phyloP scores from a whole-genome alignment of 257 asterid species.

The Solanum chmielewskii region DNA sequence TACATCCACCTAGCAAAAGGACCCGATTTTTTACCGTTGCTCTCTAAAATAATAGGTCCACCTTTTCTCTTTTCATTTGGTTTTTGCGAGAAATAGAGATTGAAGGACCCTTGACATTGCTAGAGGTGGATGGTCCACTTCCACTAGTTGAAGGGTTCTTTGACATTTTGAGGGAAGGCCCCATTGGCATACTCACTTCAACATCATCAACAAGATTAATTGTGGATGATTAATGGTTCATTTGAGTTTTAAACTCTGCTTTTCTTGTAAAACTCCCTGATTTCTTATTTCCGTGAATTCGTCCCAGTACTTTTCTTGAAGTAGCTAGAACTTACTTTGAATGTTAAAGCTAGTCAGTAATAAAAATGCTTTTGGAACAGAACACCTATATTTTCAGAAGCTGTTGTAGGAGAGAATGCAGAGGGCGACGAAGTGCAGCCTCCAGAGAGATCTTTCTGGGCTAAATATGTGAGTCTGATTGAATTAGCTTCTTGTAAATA shows the following conservation, averaged over 20 bases:
- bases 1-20: neutral
- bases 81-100: neutral
- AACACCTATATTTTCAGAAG: conserved; percentile 79
- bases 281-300: neutral
- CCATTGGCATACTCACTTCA: neutral
- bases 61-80: neutral
- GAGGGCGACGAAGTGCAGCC: conserved; percentile 66
- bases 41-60: neutral
- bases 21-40: neutral
- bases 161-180: neutral
- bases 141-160: neutral
- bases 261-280: neutral
- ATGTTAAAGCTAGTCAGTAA: neutral
- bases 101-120: neutral
- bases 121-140: neutral
- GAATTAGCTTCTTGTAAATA: neutral
- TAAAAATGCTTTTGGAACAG: conserved; percentile 33
- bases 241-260: neutral
- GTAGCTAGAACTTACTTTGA: neutral
- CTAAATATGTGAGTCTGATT: conserved; percentile 71
- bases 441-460: conserved; percentile 95
- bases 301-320: neutral
- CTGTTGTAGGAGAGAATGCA: conserved; percentile 43
- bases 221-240: neutral
- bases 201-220: neutral